Percentiles rank a stretch among this genome's conserved stretches.
These are phyloP conservation scores for Chenopodium album DNA, from an alignment of 148 eudicot species.

Conservation along the genomic window DNA sequence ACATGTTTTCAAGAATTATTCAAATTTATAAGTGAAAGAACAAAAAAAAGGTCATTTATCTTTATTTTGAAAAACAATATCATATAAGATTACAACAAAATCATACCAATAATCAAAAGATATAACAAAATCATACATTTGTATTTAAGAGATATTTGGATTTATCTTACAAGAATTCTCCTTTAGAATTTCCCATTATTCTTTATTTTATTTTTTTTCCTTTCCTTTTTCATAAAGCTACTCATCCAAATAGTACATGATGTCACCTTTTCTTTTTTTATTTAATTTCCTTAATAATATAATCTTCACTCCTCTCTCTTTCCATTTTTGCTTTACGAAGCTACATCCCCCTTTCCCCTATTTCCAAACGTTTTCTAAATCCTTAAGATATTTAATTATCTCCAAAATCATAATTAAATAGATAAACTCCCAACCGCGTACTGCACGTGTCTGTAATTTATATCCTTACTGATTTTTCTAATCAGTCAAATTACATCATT, in stretches of 20 bases:
- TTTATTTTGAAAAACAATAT: not conserved
- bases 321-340: not conserved
- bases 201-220: too few species aligned
- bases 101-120: too few species aligned
- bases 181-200: not conserved
- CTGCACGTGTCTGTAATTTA: constrained; percentile 8
- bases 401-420: not conserved
- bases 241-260: not conserved
- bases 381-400: not conserved
- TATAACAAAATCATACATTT: too few species aligned
- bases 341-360: constrained; percentile 18
- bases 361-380: constrained; percentile 19
- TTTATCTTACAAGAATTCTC: constrained; percentile 4
- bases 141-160: not conserved
- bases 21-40: not conserved
- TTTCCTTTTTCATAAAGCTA: not conserved
- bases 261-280: not conserved
- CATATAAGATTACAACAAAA: not conserved
- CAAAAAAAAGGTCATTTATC: not conserved
- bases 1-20: not conserved
- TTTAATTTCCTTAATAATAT: too few species aligned
- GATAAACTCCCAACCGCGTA: constrained; percentile 20
- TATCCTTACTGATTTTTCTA: not conserved
- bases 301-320: not conserved
- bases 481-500: not conserved